These are phyloP conservation scores for Saccharomyces paradoxus DNA, from an alignment of 805 yeast species.

Conservation along the genomic window DNA sequence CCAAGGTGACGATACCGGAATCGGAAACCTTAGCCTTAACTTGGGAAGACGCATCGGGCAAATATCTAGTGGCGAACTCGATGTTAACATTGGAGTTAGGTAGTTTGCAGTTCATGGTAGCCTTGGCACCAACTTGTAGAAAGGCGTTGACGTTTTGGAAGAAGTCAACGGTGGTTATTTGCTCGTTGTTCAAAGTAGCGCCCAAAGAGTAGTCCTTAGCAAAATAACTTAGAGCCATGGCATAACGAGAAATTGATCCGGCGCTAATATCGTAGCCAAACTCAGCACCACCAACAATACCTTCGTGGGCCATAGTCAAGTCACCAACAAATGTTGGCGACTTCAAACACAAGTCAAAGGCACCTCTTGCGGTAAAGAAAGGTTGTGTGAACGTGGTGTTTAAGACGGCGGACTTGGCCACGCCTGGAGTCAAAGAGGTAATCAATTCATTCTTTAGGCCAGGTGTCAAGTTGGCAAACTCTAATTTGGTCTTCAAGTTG, in stretches of 20 bases:
- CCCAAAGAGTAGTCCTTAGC: slow-evolving; percentile 74
- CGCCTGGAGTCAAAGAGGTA: slow-evolving; percentile 80
- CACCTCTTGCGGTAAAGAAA: slow-evolving; percentile 86
- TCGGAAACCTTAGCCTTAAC: slow-evolving; percentile 96
- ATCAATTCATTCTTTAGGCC: slow-evolving; percentile 90
- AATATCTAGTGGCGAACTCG: slow-evolving; percentile 93
- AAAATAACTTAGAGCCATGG: slow-evolving; percentile 88
- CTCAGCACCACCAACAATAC: slow-evolving; percentile 94
- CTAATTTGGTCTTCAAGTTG: slow-evolving; percentile 83
- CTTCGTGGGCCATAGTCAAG: slow-evolving; percentile 87
- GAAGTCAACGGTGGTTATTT: slow-evolving; percentile 88
- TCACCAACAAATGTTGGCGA: slow-evolving; percentile 95
- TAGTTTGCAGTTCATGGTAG: slow-evolving; percentile 80
- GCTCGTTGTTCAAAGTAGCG: slow-evolving; percentile 69
- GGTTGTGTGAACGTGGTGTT: slow-evolving; percentile 89
- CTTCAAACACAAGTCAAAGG: slow-evolving; percentile 71
- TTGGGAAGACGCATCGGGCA: slow-evolving; percentile 75
- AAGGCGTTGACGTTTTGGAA: slow-evolving; percentile 87
- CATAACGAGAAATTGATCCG: slow-evolving; percentile 88
- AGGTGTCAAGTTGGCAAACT: slow-evolving; percentile 85
- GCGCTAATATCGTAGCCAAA: slow-evolving; percentile 89
- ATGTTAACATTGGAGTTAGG: slow-evolving; percentile 66
- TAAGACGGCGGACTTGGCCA: slow-evolving; percentile 73
- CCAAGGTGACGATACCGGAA: slow-evolving; percentile 84
- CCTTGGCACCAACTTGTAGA: slow-evolving; percentile 96